Percentiles rank a stretch among this genome's conserved stretches.
phyloP scores from a whole-genome alignment of 2,329 filamentous ascomycete genomes.

The Diaporthe vaccinii region DNA sequence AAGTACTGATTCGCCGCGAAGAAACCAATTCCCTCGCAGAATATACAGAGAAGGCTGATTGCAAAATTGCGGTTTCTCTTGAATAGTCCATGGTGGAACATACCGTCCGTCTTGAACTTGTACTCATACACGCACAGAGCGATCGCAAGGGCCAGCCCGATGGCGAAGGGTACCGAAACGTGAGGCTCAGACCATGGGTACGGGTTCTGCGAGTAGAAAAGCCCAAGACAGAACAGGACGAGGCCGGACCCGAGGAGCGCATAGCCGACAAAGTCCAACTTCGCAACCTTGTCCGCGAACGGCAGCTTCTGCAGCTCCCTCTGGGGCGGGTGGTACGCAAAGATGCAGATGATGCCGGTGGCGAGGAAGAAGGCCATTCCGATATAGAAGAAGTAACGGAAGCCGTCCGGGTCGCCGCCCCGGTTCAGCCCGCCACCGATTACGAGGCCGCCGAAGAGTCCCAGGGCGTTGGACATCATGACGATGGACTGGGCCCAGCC shows the following conservation, averaged over 20 bases:
- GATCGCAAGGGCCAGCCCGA: constrained; percentile 48
- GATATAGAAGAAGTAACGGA: constrained; percentile 54
- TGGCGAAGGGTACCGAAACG: constrained; percentile 52
- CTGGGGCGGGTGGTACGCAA: constrained; percentile 52
- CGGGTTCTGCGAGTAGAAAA: constrained; percentile 55
- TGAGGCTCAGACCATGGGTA: constrained; percentile 54
- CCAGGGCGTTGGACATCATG: constrained; percentile 50
- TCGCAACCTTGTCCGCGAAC: constrained; percentile 50
- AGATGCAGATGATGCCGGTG: constrained; percentile 46
- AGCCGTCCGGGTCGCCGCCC: constrained; percentile 49
- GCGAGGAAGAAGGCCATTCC: constrained; percentile 48
- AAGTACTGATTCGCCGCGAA: constrained; percentile 59
- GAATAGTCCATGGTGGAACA: constrained; percentile 58
- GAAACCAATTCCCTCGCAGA: constrained; percentile 55
- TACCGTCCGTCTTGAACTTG: constrained; percentile 53
- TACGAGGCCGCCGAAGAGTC: constrained; percentile 50
- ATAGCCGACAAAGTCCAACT: constrained; percentile 57
- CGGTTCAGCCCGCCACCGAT: constrained; percentile 53
- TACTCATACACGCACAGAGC: constrained; percentile 52
- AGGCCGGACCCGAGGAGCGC: constrained; percentile 51
- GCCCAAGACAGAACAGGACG: constrained; percentile 55
- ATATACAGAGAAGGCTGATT: constrained; percentile 52
- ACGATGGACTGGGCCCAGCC: constrained; percentile 52
- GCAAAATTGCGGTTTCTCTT: constrained; percentile 52
- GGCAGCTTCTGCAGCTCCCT: constrained; percentile 48